These are phyloP conservation scores for Serpula lacrymans DNA, from an alignment of 768 basidiomycete genomes.

Conservation along the genomic window DNA sequence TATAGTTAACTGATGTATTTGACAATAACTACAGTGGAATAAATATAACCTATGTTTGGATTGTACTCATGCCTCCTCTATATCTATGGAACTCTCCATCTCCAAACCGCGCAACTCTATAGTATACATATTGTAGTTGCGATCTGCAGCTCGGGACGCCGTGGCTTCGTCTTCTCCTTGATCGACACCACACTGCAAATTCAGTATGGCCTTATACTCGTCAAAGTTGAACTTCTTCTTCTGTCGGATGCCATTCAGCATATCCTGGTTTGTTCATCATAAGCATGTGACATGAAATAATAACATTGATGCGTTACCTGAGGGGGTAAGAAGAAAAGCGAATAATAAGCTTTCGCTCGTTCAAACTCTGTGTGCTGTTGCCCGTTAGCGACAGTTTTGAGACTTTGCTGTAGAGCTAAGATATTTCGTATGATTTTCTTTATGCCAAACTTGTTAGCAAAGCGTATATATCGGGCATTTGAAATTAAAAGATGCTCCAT, in stretches of 20 bases:
- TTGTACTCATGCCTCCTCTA: too few relatives aligned
- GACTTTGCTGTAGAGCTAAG: slow-evolving; percentile 86
- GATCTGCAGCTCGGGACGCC: slow-evolving; percentile 53
- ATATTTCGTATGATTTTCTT: slow-evolving; percentile 88
- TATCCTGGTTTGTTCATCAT: slow-evolving; percentile 45
- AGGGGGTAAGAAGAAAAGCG: slow-evolving; percentile 70
- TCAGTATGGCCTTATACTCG: slow-evolving; percentile 89
- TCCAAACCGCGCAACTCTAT: slow-evolving; percentile 87
- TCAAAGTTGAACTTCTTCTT: slow-evolving; percentile 77
- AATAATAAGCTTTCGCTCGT: slow-evolving; percentile 76
- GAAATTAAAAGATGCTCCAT: slow-evolving; percentile 82
- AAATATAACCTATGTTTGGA: slow-evolving; percentile 12
- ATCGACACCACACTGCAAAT: slow-evolving; percentile 84
- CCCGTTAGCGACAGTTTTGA: slow-evolving; percentile 70
- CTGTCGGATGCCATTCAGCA: slow-evolving; percentile 68
- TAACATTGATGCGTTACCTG: slow-evolving; percentile 45
- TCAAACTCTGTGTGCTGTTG: slow-evolving; percentile 66
- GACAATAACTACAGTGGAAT: not conserved
- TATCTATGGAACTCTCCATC: slow-evolving; percentile 45
- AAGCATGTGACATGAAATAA: not conserved
- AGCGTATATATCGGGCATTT: slow-evolving; percentile 65
- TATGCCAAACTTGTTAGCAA: slow-evolving; percentile 72
- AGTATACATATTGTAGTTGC: slow-evolving; percentile 81
- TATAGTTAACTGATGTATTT: too few relatives aligned
- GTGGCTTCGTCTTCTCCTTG: slow-evolving; percentile 50